Evolutionary conservation across 768 basidiomycete genomes (phyloP).

Genomic region (Boletus coccyginus): DNA sequence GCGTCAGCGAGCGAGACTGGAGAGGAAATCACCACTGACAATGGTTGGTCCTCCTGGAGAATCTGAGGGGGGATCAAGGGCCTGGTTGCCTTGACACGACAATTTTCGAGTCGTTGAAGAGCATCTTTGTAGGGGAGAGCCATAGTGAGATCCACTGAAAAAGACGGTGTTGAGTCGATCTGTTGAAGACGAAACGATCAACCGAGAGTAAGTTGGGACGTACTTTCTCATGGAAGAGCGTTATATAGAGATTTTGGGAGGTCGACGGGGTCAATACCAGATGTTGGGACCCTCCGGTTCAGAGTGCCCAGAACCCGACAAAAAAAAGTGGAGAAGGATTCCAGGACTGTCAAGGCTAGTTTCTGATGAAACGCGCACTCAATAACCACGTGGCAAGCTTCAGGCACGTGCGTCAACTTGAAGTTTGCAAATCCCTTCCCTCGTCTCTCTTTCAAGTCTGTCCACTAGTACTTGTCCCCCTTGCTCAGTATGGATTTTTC

Average conservation of each 20-base stretch:
- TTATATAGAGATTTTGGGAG: conserved; percentile 15
- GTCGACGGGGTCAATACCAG: conserved; percentile 11
- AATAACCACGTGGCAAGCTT: no score
- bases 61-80: conserved; percentile 95
- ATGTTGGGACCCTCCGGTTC: not conserved
- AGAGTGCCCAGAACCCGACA: no score
- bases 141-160: conserved; percentile 49
- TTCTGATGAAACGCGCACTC: not conserved
- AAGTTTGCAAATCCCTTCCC: not conserved
- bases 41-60: conserved; percentile 87
- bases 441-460: not conserved
- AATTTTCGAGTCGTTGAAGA: conserved; percentile 78
- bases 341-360: not conserved
- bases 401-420: conserved; percentile 6
- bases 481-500: conserved; percentile 79
- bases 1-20: not conserved
- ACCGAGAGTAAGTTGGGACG: not conserved
- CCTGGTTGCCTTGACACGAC: conserved; percentile 79
- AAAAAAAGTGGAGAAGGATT: not conserved
- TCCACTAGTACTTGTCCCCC: not conserved
- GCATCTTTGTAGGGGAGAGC: conserved; percentile 78
- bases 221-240: conserved; percentile 16
- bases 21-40: conserved; percentile 43
- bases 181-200: conserved; percentile 17
- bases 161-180: conserved; percentile 5